Evolutionary conservation across 768 basidiomycete species (phyloP).

Genomic region (Calvatia gigantea): DNA sequence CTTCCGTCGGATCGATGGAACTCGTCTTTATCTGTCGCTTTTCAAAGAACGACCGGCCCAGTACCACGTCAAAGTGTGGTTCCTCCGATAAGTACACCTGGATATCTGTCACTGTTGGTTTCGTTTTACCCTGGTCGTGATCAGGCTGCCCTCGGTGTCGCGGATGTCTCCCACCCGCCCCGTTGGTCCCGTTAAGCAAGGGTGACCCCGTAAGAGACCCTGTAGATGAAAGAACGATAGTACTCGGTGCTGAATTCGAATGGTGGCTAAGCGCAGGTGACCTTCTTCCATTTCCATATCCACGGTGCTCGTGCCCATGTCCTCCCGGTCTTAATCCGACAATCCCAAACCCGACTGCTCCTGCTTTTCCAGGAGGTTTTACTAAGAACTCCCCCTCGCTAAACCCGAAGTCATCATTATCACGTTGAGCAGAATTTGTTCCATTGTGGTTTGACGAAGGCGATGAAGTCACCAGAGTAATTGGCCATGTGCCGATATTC

Average conservation of each 20-base stretch:
- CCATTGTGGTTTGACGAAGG: conserved; percentile 21
- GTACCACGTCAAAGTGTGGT: conserved; percentile 91
- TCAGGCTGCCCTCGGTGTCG: conserved; percentile 5
- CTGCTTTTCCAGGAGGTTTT: not conserved
- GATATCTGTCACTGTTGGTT: conserved; percentile 31
- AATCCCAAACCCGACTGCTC: not conserved
- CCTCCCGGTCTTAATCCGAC: not conserved
- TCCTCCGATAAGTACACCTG: conserved; percentile 91
- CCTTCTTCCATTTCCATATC: not conserved
- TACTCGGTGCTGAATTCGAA: not conserved
- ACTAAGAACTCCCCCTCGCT: not conserved
- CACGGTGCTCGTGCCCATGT: too few species aligned
- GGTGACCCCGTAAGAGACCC: not conserved
- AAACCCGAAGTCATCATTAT: not conserved
- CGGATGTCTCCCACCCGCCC: not conserved
- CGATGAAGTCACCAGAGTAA: conserved; percentile 56
- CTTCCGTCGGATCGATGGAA: conserved; percentile 80
- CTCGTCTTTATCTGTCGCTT: conserved; percentile 79
- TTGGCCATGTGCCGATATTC: conserved; percentile 83
- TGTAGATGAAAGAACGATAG: not conserved
- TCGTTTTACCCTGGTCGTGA: conserved; percentile 21
- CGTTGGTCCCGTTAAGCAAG: not conserved
- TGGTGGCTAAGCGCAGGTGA: conserved; percentile 2
- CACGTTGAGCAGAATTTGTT: not conserved
- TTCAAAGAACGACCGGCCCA: conserved; percentile 85